Percentiles rank a stretch among this genome's conserved stretches.
Conservation (phyloP, 2,329 filamentous ascomycete species). For the Corinectria fuckeliana region DNA sequence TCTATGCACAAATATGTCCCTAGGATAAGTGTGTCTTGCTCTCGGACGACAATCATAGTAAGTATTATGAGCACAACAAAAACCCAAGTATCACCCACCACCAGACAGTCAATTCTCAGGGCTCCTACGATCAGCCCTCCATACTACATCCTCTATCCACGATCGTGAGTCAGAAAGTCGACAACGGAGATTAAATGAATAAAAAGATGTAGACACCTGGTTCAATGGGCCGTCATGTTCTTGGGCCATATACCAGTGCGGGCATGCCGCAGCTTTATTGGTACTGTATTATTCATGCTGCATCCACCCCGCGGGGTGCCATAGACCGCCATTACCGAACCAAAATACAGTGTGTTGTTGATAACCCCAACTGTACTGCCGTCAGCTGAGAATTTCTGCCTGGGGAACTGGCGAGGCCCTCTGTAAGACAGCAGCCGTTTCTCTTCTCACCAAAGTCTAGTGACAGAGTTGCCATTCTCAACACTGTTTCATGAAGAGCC, state of each 20-base stretch:
- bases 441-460: background rate
- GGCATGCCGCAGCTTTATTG: no score
- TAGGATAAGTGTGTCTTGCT: background rate
- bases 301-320: background rate
- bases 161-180: no score
- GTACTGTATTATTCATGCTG: background rate
- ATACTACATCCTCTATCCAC: no score
- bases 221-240: no score
- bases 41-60: background rate
- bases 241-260: no score
- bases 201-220: no score
- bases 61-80: no score
- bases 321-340: background rate
- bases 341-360: background rate
- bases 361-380: background rate
- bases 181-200: no score
- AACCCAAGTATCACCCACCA: no score
- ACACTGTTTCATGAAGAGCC: background rate
- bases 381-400: background rate
- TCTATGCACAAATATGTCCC: background rate
- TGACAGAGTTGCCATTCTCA: background rate
- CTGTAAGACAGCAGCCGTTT: background rate
- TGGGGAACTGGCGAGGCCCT: background rate
- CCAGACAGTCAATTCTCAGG: no score
- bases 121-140: no score